These are phyloP conservation scores for Camellia lanceoleosa DNA, from an alignment of 148 eudicot species.

Conservation along the genomic window DNA sequence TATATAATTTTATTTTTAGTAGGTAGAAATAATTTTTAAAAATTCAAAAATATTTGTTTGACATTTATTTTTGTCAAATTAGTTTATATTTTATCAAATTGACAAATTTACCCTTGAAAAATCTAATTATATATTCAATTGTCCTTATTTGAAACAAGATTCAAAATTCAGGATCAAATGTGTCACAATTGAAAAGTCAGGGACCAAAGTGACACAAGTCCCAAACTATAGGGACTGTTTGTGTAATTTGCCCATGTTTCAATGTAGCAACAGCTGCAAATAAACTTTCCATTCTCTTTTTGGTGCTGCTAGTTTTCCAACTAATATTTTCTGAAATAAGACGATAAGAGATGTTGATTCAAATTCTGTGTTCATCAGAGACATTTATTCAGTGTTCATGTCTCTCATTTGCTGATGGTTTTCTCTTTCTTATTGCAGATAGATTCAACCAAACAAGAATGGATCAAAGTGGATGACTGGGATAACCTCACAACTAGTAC, in stretches of 20 bases:
- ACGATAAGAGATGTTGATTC: neutral
- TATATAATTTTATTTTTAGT: no score
- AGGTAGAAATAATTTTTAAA: no score
- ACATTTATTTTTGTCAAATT: no score
- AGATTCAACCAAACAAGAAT: slow-evolving; percentile 46
- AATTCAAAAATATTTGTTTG: no score
- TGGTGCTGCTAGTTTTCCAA: neutral
- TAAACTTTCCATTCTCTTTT: neutral
- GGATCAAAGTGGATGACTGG: slow-evolving; percentile 83
- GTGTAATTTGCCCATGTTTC: neutral
- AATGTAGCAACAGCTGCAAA: neutral
- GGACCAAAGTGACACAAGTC: no score
- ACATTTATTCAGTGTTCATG: neutral
- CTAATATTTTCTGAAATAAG: neutral
- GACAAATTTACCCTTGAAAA: no score
- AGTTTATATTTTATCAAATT: no score
- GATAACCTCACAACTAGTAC: slow-evolving; percentile 69
- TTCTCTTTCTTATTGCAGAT: slow-evolving; percentile 39
- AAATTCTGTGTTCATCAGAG: neutral
- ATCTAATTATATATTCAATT: no score
- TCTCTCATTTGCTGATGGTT: slow-evolving; percentile 4
- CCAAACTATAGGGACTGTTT: no score
- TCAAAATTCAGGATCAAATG: no score
- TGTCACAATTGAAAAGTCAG: no score
- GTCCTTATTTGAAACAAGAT: no score